phyloP scores from a whole-genome alignment of 1,139 yeast species.

The Wickerhamiella infanticola region DNA sequence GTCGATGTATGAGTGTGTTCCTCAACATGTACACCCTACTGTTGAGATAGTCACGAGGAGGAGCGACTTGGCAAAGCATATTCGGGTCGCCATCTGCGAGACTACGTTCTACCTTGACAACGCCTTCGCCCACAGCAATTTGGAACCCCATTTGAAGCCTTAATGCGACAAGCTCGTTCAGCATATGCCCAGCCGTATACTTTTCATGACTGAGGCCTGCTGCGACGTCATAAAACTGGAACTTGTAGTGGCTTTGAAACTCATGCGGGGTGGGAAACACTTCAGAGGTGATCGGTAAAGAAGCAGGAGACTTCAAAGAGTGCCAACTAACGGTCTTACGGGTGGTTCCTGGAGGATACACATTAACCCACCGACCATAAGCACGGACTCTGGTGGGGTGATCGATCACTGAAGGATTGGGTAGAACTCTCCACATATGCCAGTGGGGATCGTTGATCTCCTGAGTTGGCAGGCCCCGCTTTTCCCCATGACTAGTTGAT shows the following conservation, averaged over 20 bases:
- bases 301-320: conserved; percentile 84
- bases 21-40: conserved; percentile 56
- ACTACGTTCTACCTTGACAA: conserved; percentile 47
- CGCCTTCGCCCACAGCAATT: conserved; percentile 58
- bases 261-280: conserved; percentile 58
- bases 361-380: conserved; percentile 75
- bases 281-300: conserved; percentile 67
- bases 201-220: conserved; percentile 41
- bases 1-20: conserved; percentile 73
- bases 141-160: conserved; percentile 82
- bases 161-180: conserved; percentile 78
- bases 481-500: neutral
- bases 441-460: neutral
- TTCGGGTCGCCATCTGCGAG: conserved; percentile 38
- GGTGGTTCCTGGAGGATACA: conserved; percentile 55
- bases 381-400: conserved; percentile 13
- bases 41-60: conserved; percentile 30
- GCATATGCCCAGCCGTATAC: conserved; percentile 42
- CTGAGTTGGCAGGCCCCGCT: neutral
- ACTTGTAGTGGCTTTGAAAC: conserved; percentile 30
- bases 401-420: conserved; percentile 15
- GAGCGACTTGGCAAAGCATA: conserved; percentile 26
- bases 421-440: conserved; percentile 16
- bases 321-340: conserved; percentile 75
- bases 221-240: conserved; percentile 49